A percentile compares a stretch with the other conserved stretches of the same genome.
Conservation (phyloP, 768 basidiomycete species). For the Suillus variegatus region DNA sequence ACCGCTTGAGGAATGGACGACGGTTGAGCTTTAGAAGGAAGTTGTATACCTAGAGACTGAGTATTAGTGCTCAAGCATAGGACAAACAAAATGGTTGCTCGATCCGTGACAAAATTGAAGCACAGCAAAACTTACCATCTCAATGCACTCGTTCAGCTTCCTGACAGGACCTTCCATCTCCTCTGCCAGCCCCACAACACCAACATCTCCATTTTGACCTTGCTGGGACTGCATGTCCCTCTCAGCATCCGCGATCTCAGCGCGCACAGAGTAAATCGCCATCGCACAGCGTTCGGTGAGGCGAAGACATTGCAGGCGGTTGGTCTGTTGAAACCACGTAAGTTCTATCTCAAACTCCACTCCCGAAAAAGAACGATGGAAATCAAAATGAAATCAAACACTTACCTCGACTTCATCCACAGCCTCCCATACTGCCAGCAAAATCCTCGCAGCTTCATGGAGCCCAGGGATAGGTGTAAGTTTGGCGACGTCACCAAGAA, state of each 20-base stretch:
- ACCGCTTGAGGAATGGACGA: conserved; percentile 77
- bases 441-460: conserved; percentile 46
- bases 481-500: conserved; percentile 23
- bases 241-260: conserved; percentile 64
- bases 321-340: conserved; percentile 45
- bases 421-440: conserved; percentile 67
- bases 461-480: conserved; percentile 61
- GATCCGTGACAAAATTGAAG: background rate
- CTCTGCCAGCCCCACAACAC: conserved; percentile 34
- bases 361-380: background rate
- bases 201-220: conserved; percentile 14
- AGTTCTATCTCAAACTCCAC: background rate
- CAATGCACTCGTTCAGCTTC: conserved; percentile 41
- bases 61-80: background rate
- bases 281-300: conserved; percentile 74
- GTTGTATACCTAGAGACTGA: conserved; percentile 40
- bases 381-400: conserved; percentile 1
- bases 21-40: conserved; percentile 62
- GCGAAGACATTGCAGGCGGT: conserved; percentile 66
- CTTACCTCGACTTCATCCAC: conserved; percentile 63
- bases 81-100: too few species aligned
- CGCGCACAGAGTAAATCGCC: conserved; percentile 61
- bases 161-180: conserved; percentile 53
- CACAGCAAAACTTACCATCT: conserved; percentile 41
- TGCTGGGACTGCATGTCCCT: background rate